Evolutionary conservation across 305 asterid genomes (phyloP), one percentile per base, ranked within the genome.

Genomic region (Fraxinus angustifolia): DNA sequence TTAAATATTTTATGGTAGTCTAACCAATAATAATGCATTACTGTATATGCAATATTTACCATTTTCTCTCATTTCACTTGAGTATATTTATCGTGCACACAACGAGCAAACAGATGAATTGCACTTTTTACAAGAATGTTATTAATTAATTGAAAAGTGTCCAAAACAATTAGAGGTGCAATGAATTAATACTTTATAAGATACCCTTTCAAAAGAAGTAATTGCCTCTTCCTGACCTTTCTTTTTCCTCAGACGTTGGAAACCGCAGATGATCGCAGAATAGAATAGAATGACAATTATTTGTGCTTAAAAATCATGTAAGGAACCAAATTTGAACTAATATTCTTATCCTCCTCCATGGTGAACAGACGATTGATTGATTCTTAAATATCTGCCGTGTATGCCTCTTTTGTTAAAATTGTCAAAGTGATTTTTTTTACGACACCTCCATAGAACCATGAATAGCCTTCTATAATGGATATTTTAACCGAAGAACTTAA

Each of bases 191-290:
- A 23, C 34, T 23, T 74, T 78, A 70, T 75, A 73, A 50, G 78
- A 82, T 60, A 70, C 82, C 80, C 78, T 6, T 48, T 78, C 35
- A 58, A 84, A 75, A 81, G 80, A 31, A 74, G 79, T 34, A 81
- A 84, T 78, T 77, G 65, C 80, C 80, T 88, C 74, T 85, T 53
- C 80, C 58, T 84, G 77, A 77, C 88, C 95, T 86, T 84, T 84
- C 87, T 79, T 23, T 86, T 84, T 82, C 86, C 80, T 72, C 23
- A 65, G 72, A 79, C 78, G 70, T 17, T 0, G 82, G 87, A 77
- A 35, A 53, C 60, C 62, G n/a, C 79, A 81, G 53, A 40, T 56
- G 73, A 16, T 28, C 2, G 12, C 11, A 56, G 89, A 84, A 82
- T 82, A 56, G 0, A 82, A 84, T 87, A 12, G 65, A 74, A 75